Conservation (phyloP, 1,284 basidiomycete species). For the Pseudozyma pruni region DNA sequence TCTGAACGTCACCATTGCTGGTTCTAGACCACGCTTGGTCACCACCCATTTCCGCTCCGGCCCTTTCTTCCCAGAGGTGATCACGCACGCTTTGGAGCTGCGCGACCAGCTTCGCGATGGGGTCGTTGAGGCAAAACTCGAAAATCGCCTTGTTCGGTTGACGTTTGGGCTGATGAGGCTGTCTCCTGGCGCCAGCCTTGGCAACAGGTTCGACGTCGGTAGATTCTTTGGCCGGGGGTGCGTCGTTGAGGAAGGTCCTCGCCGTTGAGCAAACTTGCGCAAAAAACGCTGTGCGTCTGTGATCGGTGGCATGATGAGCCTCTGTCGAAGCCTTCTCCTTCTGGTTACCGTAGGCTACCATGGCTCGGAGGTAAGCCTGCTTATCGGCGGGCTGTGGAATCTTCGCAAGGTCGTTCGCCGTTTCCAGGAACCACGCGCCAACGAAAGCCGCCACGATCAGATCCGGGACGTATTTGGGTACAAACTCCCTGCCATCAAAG, state of each 20-base stretch:
- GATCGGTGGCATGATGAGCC: too few relatives aligned
- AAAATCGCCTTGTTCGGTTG: too few relatives aligned
- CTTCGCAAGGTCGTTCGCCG: neutral
- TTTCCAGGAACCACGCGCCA: neutral
- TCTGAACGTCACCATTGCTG: neutral
- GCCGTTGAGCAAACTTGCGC: too few relatives aligned
- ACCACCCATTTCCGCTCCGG: neutral
- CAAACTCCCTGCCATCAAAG: neutral
- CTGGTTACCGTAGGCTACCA: too few relatives aligned
- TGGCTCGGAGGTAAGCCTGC: neutral
- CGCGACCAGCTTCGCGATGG: neutral
- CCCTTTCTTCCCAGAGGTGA: neutral
- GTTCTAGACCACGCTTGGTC: neutral
- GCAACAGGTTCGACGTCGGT: too few relatives aligned
- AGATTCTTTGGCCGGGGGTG: too few relatives aligned
- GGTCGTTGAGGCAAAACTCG: neutral
- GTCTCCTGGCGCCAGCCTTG: too few relatives aligned
- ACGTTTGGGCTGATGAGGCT: too few relatives aligned
- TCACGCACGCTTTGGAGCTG: neutral
- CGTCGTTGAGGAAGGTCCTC: too few relatives aligned
- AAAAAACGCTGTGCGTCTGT: too few relatives aligned
- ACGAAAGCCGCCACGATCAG: slow-evolving; percentile 1
- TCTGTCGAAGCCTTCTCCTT: too few relatives aligned
- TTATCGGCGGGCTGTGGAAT: neutral
- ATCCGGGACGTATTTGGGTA: neutral